These are phyloP conservation scores for Eurotiales sp. DNA, from an alignment of 2,329 filamentous ascomycete genomes.

Conservation along the genomic window DNA sequence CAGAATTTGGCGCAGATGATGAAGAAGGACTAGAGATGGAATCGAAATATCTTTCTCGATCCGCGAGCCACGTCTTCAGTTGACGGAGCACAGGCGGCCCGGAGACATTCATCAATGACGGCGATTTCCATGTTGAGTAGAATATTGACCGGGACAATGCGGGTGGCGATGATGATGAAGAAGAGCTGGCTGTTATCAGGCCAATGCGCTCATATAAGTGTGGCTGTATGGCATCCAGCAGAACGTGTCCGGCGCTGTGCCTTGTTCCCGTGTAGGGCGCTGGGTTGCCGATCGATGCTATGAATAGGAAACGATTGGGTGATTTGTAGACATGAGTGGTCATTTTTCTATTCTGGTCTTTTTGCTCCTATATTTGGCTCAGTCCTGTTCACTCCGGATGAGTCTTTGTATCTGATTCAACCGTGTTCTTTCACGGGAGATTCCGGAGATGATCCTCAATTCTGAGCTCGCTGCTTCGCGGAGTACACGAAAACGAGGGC, in stretches of 20 bases:
- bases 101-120: slow-evolving; percentile 78
- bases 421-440: neutral
- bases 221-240: slow-evolving; percentile 60
- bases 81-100: slow-evolving; percentile 66
- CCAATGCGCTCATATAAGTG: slow-evolving; percentile 46
- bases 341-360: neutral
- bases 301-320: slow-evolving; percentile 54
- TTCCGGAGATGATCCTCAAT: neutral
- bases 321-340: slow-evolving; percentile 10
- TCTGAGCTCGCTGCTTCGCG: too few species aligned
- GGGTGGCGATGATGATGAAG: slow-evolving; percentile 52
- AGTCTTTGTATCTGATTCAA: neutral
- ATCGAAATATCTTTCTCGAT: slow-evolving; percentile 12
- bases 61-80: slow-evolving; percentile 49
- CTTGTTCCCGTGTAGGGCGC: slow-evolving; percentile 69
- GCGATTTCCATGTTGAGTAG: slow-evolving; percentile 60
- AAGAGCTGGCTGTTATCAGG: slow-evolving; percentile 38
- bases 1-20: neutral
- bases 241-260: slow-evolving; percentile 81
- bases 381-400: neutral
- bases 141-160: slow-evolving; percentile 37
- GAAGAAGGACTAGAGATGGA: slow-evolving; percentile 6
- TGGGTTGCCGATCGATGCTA: slow-evolving; percentile 82
- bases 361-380: neutral
- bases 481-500: neutral